Base-by-base conservation (phyloP, 2,329 filamentous ascomycete species). In the Dactylellina cionopaga region DNA sequence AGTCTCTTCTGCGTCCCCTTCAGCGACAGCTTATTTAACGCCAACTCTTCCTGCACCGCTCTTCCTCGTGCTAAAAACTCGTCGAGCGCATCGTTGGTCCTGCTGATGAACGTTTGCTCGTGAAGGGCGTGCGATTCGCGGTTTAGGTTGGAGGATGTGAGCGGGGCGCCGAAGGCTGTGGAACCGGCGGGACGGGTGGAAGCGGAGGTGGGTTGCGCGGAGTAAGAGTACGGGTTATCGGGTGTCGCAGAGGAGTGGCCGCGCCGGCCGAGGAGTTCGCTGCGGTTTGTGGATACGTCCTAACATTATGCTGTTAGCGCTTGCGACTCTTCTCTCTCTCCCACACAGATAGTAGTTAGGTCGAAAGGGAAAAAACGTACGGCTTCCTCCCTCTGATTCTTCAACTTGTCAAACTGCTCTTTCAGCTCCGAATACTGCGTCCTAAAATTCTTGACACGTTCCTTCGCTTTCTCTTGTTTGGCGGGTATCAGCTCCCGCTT, bases 51-150 rank as follows among this genome's bases (percentile, higher is more conserved):
- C 25, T 98, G 84, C 35, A 99, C 95, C 0, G 92, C 92, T 78
- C 96, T 88, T 0, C 95, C 95, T 1, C 94, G 85, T 49, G 96
- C 93, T 64, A 99, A 87, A 79, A 96, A 99, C 76, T 98, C 94
- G 79, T 99, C 95, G 0, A 99, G 85, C 58, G 95, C 92, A 15
- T 85, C 86, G 79, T 96, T 91, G 2, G 94, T 95, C 76, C 86
- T 89, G 17, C 86, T 81, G 77, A 97, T 91, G 83, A 99, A 98
- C 72, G 85, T 89, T 77, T 96, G 92, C 82, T 99, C 95, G 52
- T 92, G 86, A 75, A 98, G 83, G 2, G 93, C 92, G 79, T 97
- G 92, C 15, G 77, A 74, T 63, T 77, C 76, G 33, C 66, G 62
- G 46, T 69, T 43, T 41, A 74, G 25, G 60, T 37, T 63, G 13